Percentiles rank a stretch among this genome's conserved stretches.
Conservation (phyloP, 1,284 basidiomycete genomes). For the Kwoniella shivajii region DNA sequence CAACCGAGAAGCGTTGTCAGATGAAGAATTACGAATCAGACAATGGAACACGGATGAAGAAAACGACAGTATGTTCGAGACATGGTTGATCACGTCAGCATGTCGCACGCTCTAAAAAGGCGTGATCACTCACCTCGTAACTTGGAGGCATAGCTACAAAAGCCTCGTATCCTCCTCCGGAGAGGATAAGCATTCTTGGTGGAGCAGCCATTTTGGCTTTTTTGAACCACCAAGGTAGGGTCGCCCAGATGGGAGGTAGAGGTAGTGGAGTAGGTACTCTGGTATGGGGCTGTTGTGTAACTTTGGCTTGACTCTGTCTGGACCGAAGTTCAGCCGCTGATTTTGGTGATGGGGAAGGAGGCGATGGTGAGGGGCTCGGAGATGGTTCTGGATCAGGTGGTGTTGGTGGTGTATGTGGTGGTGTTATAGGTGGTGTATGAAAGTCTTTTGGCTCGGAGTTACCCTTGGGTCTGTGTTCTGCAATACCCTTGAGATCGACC, state of each 20-base stretch:
- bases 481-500: not conserved
- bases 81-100: not conserved
- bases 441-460: not conserved
- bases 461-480: not conserved
- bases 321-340: too few species aligned
- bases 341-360: not conserved
- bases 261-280: not conserved
- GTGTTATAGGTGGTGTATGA: not conserved
- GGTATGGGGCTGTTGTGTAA: not conserved
- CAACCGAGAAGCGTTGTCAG: not conserved
- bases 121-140: conserved; percentile 37
- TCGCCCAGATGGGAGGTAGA: not conserved
- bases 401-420: not conserved
- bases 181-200: conserved; percentile 44
- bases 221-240: not conserved
- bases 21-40: not conserved
- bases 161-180: conserved; percentile 35
- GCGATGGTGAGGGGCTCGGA: not conserved
- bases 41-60: not conserved
- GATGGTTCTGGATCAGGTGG: not conserved
- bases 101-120: not conserved
- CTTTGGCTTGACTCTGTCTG: not conserved
- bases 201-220: conserved; percentile 24
- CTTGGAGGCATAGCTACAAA: conserved; percentile 40
- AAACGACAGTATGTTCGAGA: not conserved